phyloP scores from a whole-genome alignment of 2,329 filamentous ascomycete species.

The Chrysoporthe cubensis region DNA sequence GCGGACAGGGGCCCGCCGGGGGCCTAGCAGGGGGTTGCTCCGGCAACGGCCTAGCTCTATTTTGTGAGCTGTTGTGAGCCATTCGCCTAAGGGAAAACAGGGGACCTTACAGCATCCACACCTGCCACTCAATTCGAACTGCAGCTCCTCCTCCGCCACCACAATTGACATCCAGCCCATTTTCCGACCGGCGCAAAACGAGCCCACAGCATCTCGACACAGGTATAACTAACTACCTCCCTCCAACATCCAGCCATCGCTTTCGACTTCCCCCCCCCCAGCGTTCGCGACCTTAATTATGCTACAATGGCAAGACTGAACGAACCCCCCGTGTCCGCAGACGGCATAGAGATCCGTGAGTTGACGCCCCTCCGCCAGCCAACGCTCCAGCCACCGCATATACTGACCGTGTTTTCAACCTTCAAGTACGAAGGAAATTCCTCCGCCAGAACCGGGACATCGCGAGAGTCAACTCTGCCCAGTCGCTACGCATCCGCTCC shows the following conservation, averaged over 20 bases:
- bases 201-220: constrained; percentile 16
- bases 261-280: not conserved
- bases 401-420: constrained; percentile 30
- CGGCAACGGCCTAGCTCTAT: constrained; percentile 13
- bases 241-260: constrained; percentile 3
- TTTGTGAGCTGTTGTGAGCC: constrained; percentile 4
- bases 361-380: constrained; percentile 33
- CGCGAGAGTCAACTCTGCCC: constrained; percentile 75
- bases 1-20: not conserved
- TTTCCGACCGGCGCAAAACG: not conserved
- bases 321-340: constrained; percentile 69
- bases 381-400: constrained; percentile 10
- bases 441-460: constrained; percentile 84
- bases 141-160: constrained; percentile 15
- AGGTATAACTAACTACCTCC: constrained; percentile 22
- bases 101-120: constrained; percentile 15
- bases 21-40: not conserved
- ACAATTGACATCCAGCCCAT: constrained; percentile 8
- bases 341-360: constrained; percentile 74
- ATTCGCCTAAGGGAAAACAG: constrained; percentile 14
- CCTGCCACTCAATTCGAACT: constrained; percentile 14
- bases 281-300: constrained; percentile 33
- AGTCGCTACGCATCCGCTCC: constrained; percentile 75
- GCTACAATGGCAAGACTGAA: constrained; percentile 78
- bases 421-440: constrained; percentile 76